phyloP scores from a whole-genome alignment of 2,329 filamentous ascomycete genomes.

The Fusarium chlamydosporum region DNA sequence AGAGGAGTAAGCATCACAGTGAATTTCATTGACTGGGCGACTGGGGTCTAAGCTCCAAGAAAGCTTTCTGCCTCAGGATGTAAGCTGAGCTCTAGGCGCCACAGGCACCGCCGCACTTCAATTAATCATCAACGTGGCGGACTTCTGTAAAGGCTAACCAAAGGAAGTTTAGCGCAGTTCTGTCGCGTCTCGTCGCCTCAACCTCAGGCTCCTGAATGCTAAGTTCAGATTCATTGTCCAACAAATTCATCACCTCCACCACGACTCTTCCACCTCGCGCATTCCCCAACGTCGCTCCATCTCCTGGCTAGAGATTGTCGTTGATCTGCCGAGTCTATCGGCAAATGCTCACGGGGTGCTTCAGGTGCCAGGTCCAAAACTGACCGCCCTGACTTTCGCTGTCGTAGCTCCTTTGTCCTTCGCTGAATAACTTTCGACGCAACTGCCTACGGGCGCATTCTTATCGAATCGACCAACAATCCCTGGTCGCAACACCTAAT shows the following conservation, averaged over 20 bases:
- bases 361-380: conserved; percentile 53
- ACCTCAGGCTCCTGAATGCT: conserved; percentile 47
- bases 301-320: conserved; percentile 36
- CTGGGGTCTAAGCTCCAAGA: not conserved
- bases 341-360: conserved; percentile 55
- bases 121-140: conserved; percentile 41
- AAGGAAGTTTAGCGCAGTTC: conserved; percentile 4
- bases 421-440: conserved; percentile 38
- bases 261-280: conserved; percentile 42
- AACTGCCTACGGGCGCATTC: conserved; percentile 22
- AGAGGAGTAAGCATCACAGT: not conserved
- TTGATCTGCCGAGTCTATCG: conserved; percentile 44
- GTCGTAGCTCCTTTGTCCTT: conserved; percentile 42
- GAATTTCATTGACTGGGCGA: not conserved
- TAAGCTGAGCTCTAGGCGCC: not conserved
- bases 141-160: not conserved
- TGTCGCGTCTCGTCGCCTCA: conserved; percentile 47
- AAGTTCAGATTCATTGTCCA: conserved; percentile 44
- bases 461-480: conserved; percentile 19
- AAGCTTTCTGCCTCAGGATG: conserved; percentile 16
- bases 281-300: conserved; percentile 31
- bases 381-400: conserved; percentile 51
- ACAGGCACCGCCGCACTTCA: not conserved
- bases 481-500: conserved; percentile 15
- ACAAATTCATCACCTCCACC: conserved; percentile 50